Conservation (phyloP, 495 filamentous ascomycete genomes). For the Trichoderma parareesei region DNA sequence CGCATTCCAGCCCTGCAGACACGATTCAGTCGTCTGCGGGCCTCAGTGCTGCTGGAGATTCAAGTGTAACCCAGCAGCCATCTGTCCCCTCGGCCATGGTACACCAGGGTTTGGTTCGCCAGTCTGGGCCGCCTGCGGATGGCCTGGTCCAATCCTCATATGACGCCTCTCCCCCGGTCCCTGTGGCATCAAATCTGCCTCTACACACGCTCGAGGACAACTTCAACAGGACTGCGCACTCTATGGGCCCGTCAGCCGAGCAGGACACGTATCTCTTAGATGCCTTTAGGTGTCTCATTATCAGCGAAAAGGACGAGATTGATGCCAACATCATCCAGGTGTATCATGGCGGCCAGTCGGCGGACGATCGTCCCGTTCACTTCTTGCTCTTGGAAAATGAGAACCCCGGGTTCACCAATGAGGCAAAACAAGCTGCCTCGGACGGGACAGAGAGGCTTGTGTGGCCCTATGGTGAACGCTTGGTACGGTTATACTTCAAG, state of each 20-base stretch:
- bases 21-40: conserved; percentile 1
- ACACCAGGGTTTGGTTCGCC: background rate
- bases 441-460: background rate
- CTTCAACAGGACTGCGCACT: conserved; percentile 6
- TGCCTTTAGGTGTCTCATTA: conserved; percentile 4
- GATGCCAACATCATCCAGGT: conserved; percentile 8
- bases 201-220: background rate
- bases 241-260: background rate
- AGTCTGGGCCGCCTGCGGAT: background rate
- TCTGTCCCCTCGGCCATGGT: background rate
- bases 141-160: background rate
- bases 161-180: conserved; percentile 1
- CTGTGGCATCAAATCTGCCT: background rate
- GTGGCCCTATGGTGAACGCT: background rate
- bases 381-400: conserved; percentile 3
- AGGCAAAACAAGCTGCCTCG: background rate
- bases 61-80: background rate
- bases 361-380: background rate
- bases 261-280: background rate
- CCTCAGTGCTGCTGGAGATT: background rate
- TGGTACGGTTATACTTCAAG: conserved; percentile 3
- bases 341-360: background rate
- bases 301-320: background rate
- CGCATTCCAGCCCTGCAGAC: conserved; percentile 5
- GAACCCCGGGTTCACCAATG: conserved; percentile 1